These are phyloP conservation scores for Aspergillus spinulosporus DNA, from an alignment of 2,329 filamentous ascomycete genomes.

Conservation along the genomic window DNA sequence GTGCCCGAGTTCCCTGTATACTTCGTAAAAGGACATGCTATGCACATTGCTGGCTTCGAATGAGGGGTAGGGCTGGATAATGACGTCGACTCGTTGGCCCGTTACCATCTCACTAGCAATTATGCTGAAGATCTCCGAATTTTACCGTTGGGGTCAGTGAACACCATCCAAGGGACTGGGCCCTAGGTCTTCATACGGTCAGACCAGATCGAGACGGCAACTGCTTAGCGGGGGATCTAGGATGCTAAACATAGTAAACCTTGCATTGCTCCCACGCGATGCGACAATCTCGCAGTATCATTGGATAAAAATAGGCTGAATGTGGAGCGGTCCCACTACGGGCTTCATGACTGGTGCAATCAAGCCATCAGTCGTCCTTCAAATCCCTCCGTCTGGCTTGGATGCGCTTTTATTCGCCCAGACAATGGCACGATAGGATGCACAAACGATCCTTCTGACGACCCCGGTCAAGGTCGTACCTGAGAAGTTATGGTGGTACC, in stretches of 20 bases:
- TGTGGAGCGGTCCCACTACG: conserved; percentile 16
- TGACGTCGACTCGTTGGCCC: no score
- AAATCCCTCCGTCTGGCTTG: conserved; percentile 16
- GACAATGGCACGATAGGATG: conserved; percentile 22
- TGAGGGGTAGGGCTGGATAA: no score
- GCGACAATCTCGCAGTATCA: conserved; percentile 11
- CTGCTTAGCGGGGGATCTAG: conserved; percentile 25
- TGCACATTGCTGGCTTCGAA: no score
- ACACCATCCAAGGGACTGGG: not conserved
- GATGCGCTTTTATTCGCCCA: conserved; percentile 11
- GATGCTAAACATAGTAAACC: conserved; percentile 30
- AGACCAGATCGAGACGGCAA: conserved; percentile 13
- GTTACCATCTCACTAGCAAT: no score
- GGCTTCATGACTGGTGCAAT: conserved; percentile 8
- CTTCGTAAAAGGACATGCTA: no score
- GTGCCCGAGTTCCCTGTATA: no score
- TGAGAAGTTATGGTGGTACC: conserved; percentile 14
- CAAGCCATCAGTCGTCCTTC: conserved; percentile 11
- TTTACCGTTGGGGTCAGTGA: not conserved
- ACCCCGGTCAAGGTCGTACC: conserved; percentile 16
- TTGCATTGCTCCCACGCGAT: conserved; percentile 23
- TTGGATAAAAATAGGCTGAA: conserved; percentile 14
- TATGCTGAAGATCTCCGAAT: not conserved
- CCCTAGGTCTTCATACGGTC: not conserved
- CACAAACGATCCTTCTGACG: conserved; percentile 15